Evolutionary conservation across 768 basidiomycete genomes (phyloP).

Genomic region (Rossbeevera mucosa): DNA sequence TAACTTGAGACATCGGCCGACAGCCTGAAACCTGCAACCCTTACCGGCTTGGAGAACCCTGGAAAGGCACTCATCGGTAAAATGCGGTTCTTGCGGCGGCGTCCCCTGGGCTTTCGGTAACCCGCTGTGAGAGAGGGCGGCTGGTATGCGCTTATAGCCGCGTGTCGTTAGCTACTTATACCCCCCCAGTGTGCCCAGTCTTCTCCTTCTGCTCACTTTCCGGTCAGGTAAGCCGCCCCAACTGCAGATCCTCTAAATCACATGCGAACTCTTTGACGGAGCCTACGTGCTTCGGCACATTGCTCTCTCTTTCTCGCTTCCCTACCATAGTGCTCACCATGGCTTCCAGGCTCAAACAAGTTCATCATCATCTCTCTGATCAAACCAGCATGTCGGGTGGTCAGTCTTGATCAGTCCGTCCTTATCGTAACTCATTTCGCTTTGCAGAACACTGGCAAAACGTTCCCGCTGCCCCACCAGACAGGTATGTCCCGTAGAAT

Average conservation of each 20-base stretch:
- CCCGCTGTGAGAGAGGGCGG: neutral
- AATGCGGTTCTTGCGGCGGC: neutral
- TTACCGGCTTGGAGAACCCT: neutral
- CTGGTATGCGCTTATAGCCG: neutral
- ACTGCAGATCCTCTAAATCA: conserved; percentile 12
- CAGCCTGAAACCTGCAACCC: neutral
- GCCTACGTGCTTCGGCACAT: neutral
- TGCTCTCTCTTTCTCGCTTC: neutral
- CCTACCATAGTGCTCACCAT: conserved; percentile 29
- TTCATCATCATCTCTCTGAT: conserved; percentile 49
- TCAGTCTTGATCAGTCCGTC: conserved; percentile 30
- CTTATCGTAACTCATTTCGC: neutral
- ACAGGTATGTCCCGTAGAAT: conserved; percentile 48
- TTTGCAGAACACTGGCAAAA: conserved; percentile 65
- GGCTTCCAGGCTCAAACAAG: conserved; percentile 57
- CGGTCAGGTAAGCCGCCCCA: neutral
- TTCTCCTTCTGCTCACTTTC: neutral
- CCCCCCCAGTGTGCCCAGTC: neutral
- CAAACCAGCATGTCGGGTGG: conserved; percentile 49
- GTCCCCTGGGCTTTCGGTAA: neutral
- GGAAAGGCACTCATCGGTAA: neutral
- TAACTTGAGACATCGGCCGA: neutral
- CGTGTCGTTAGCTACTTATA: conserved; percentile 5
- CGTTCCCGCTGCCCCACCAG: conserved; percentile 81
- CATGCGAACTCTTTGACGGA: no score